Evolutionary conservation across 2,329 filamentous ascomycete genomes (phyloP), one percentile per base, ranked within the genome.

Genomic region (Ophiostoma quercus): DNA sequence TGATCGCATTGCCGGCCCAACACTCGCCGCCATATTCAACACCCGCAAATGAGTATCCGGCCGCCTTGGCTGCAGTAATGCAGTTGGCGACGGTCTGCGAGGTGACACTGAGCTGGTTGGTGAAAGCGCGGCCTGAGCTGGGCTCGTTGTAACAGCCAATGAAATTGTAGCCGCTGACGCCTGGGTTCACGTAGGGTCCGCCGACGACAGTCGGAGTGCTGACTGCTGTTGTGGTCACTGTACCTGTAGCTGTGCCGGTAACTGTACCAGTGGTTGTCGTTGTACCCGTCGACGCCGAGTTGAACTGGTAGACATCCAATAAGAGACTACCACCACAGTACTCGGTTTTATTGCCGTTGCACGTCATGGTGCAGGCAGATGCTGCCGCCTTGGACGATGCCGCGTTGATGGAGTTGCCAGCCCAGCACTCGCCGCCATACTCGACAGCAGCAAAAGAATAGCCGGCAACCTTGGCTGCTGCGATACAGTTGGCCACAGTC

Each of bases 1-100:
- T 71, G 47, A 79, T 67, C 1, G 68, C 54, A 41, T 75, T 74
- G 29, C 66, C 71, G 39, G 63, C 68, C 73, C 73, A 74, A 41
- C 73, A 74, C 67, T 85, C 83, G 37, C 82, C 78, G 11, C 83
- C 82, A 71, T 83, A 85, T 73, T 86, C 83, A 6, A 83, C 82
- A 2, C 81, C 84, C 77, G 80, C 85, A 73, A 82, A 84, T 65
- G 78, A 76, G 70, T 67, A 71, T 29, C 57, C 41, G 19, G 29
- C 39, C 3, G 14, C 19, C 2, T 22, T n/a, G 5, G 70, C 70
- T 7, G 34, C 37, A 11, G 67, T 47, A 7, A 71, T 39, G n/a
- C 70, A 71, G 51, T n/a, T 32, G 51, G 41, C 73, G 1, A 77
- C 75, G 9, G 74, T 77, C 69, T 73, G 54, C 32, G 25, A 65